Conservation (phyloP, 495 filamentous ascomycete species). For the Hypoxylon perforatum region DNA sequence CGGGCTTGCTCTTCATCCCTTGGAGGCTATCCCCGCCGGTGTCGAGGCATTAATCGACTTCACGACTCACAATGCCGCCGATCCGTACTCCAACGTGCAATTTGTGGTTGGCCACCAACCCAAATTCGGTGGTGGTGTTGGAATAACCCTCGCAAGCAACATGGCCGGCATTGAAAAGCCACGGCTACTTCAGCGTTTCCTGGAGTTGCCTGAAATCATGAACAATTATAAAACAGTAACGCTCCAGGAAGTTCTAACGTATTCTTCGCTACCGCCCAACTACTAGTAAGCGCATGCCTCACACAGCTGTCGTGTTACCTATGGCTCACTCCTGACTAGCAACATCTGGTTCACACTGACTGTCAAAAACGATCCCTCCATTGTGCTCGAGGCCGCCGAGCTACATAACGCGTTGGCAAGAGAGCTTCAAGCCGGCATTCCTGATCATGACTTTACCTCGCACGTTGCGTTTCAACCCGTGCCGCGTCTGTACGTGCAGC, state of each 20-base stretch:
- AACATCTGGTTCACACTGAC: constrained; percentile 10
- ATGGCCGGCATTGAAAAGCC: constrained; percentile 12
- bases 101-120: constrained; percentile 11
- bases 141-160: constrained; percentile 9
- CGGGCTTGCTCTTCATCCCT: constrained; percentile 39
- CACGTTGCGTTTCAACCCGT: constrained; percentile 7
- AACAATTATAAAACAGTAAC: constrained; percentile 16
- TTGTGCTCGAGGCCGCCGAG: background rate
- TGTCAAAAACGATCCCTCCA: background rate
- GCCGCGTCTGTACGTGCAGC: background rate
- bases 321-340: background rate
- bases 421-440: background rate
- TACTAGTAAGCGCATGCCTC: constrained; percentile 12
- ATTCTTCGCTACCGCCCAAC: constrained; percentile 10
- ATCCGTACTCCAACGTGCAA: constrained; percentile 7
- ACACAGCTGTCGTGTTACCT: background rate
- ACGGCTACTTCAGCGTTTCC: background rate
- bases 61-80: constrained; percentile 2
- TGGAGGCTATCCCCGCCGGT: constrained; percentile 14
- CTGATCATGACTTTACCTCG: constrained; percentile 1
- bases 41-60: constrained; percentile 41
- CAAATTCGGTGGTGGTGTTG: constrained; percentile 17
- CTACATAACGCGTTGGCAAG: background rate
- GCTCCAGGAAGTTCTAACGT: constrained; percentile 17
- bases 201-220: constrained; percentile 14